Conservation (phyloP, 495 filamentous ascomycete species). For the Lindgomyces ingoldianus region DNA sequence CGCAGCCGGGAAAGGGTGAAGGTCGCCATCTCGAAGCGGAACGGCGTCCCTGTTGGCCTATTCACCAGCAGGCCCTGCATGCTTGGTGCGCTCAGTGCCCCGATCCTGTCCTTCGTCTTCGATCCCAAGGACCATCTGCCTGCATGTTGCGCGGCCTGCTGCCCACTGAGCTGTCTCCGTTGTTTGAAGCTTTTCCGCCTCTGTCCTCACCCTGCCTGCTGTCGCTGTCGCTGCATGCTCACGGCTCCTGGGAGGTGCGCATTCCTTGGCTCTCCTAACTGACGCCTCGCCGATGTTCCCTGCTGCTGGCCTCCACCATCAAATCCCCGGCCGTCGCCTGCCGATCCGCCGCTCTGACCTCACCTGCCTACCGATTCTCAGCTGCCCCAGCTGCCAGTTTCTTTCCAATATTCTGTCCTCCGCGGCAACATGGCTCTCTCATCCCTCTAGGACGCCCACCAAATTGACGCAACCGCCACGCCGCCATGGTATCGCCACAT, state of each 20-base stretch:
- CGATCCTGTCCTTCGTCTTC: slow-evolving; percentile 4
- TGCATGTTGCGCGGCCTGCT: background rate
- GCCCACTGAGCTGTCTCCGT: background rate
- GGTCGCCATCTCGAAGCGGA: too few species aligned
- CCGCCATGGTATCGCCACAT: slow-evolving; percentile 15
- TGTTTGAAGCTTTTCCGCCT: slow-evolving; percentile 2
- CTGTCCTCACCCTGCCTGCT: background rate
- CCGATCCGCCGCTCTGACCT: slow-evolving; percentile 26
- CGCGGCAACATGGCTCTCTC: background rate
- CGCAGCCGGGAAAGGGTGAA: too few species aligned
- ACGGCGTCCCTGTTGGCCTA: background rate
- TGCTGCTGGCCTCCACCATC: background rate
- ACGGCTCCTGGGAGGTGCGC: background rate
- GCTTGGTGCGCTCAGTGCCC: background rate
- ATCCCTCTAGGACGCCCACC: background rate
- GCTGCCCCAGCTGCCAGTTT: background rate
- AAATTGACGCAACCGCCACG: background rate
- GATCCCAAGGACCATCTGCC: background rate
- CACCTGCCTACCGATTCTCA: slow-evolving; percentile 5
- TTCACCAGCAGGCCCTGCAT: background rate
- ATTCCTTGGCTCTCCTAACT: background rate
- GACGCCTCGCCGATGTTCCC: background rate
- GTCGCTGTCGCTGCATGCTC: background rate
- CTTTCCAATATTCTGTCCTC: background rate
- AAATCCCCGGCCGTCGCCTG: slow-evolving; percentile 12